Percentiles rank a stretch among this genome's conserved stretches.
Conservation (phyloP, 2,329 filamentous ascomycete species). For the Cytospora piceae region DNA sequence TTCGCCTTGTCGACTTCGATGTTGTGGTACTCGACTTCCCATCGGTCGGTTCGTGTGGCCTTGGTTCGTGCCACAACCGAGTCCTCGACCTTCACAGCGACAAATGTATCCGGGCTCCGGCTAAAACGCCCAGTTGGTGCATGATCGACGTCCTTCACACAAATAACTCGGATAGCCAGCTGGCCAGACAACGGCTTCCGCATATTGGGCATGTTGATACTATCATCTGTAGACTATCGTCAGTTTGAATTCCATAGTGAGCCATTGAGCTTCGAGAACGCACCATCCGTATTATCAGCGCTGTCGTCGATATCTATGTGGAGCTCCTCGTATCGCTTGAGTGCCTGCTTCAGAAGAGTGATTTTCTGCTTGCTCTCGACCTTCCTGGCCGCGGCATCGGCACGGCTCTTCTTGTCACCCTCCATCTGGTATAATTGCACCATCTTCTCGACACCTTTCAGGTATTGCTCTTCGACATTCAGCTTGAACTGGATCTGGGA, state of each 20-base stretch:
- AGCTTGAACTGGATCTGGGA: conserved; percentile 99
- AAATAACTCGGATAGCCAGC: conserved; percentile 81
- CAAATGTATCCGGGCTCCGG: conserved; percentile 89
- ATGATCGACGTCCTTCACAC: conserved; percentile 94
- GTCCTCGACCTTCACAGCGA: conserved; percentile 97
- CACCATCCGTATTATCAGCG: conserved; percentile 79
- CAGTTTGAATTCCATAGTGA: conserved; percentile 33
- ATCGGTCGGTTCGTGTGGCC: conserved; percentile 82
- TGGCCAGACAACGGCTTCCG: conserved; percentile 94
- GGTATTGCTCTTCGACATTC: conserved; percentile 98
- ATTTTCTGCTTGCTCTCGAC: conserved; percentile 99
- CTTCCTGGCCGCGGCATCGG: conserved; percentile 85
- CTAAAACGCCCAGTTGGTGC: conserved; percentile 83
- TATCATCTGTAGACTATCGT: conserved; percentile 71
- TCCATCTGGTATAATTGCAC: conserved; percentile 96
- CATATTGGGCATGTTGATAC: conserved; percentile 91
- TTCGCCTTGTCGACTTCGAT: conserved; percentile 98
- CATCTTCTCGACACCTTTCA: conserved; percentile 99
- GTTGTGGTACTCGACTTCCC: conserved; percentile 88
- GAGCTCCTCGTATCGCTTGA: conserved; percentile 96
- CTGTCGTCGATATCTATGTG: conserved; percentile 85
- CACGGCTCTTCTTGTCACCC: conserved; percentile 92
- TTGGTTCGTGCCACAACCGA: conserved; percentile 86
- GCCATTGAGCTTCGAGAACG: conserved; percentile 36
- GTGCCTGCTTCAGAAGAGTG: conserved; percentile 87